phyloP scores from a whole-genome alignment of 139 green algal genomes.

The Nannochloris sp. region DNA sequence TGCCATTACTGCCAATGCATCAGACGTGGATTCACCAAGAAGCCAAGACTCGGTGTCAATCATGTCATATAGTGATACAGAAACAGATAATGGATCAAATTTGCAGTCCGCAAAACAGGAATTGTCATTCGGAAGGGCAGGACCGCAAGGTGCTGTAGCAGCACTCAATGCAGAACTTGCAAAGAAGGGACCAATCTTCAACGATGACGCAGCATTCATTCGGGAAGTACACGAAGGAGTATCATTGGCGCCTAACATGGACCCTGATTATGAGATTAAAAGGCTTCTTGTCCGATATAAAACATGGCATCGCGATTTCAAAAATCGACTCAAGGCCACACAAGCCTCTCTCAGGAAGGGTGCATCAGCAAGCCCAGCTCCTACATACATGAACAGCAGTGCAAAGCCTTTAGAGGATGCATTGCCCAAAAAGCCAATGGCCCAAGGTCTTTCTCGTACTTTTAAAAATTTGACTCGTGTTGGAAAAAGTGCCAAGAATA shows the following conservation, averaged over 20 bases:
- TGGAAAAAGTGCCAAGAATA: too few species aligned
- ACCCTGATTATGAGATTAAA: constrained; percentile 38
- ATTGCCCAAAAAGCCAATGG: background rate
- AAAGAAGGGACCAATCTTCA: constrained; percentile 17
- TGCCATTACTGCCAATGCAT: background rate
- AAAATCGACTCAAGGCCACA: constrained; percentile 12
- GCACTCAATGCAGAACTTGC: constrained; percentile 18
- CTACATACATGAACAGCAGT: background rate
- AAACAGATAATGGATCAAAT: background rate
- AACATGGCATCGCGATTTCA: constrained; percentile 48
- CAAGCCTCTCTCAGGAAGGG: background rate
- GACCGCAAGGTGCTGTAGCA: constrained; percentile 3
- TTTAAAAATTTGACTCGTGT: too few species aligned
- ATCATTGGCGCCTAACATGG: constrained; percentile 37
- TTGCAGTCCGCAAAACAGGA: background rate
- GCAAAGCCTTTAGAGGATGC: background rate
- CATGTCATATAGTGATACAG: constrained; percentile 8
- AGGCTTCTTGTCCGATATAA: constrained; percentile 45
- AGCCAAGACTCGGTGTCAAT: constrained; percentile 5
- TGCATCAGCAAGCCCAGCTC: background rate
- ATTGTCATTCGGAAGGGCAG: background rate
- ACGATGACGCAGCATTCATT: constrained; percentile 47
- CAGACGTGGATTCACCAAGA: background rate
- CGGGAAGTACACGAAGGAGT: constrained; percentile 33
- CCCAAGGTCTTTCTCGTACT: too few species aligned